Conservation (phyloP, 139 green algal species). For the Nannochloris sp. region DNA sequence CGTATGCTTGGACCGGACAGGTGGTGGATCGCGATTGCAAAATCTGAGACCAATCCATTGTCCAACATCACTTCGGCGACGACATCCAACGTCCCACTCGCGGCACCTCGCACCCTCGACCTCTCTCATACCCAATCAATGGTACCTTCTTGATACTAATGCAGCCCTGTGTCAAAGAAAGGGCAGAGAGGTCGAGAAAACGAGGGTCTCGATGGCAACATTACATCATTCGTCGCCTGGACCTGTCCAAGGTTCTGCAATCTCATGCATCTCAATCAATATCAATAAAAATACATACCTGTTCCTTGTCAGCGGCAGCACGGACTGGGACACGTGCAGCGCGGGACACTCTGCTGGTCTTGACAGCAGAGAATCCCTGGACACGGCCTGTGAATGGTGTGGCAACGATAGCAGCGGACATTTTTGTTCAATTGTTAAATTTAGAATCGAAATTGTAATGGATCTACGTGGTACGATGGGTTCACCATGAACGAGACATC, state of each 20-base stretch:
- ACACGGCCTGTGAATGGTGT: conserved; percentile 1
- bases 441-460: background rate
- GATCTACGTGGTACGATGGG: background rate
- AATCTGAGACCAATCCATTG: too few species aligned
- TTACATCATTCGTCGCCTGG: too few species aligned
- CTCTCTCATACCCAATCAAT: too few species aligned
- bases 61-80: too few species aligned
- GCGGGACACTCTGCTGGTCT: background rate
- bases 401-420: conserved; percentile 1
- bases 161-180: too few species aligned
- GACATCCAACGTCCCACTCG: too few species aligned
- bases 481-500: background rate
- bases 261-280: background rate
- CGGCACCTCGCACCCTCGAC: too few species aligned
- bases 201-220: too few species aligned
- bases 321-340: background rate
- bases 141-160: too few species aligned
- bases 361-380: background rate
- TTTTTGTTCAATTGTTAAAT: conserved; percentile 5
- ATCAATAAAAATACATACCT: conserved; percentile 3
- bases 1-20: too few species aligned
- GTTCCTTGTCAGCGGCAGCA: conserved; percentile 9
- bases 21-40: too few species aligned
- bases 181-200: too few species aligned
- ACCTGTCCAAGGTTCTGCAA: background rate